These are phyloP conservation scores for Leccinum subgranulosum DNA, from an alignment of 768 basidiomycete genomes.

Conservation along the genomic window DNA sequence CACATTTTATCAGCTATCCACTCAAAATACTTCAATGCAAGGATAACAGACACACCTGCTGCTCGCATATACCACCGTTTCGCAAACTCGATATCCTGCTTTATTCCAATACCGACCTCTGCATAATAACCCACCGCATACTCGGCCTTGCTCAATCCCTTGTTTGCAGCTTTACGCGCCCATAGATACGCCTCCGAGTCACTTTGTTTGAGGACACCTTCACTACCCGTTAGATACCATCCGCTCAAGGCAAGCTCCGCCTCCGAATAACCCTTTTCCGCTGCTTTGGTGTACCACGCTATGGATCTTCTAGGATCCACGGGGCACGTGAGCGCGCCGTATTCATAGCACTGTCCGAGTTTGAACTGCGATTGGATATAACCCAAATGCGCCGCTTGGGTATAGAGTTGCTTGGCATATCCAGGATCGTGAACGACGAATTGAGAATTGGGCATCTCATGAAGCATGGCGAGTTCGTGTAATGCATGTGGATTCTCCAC, in stretches of 20 bases:
- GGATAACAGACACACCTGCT: slow-evolving; percentile 63
- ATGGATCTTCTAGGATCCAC: slow-evolving; percentile 93
- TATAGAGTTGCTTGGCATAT: slow-evolving; percentile 82
- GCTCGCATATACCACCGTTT: slow-evolving; percentile 99
- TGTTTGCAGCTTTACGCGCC: slow-evolving; percentile 95
- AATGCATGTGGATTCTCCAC: slow-evolving; percentile 97
- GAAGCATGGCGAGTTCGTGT: slow-evolving; percentile 87
- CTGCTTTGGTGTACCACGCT: slow-evolving; percentile 98
- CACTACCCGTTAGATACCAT: slow-evolving; percentile 96
- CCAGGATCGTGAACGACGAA: slow-evolving; percentile 76
- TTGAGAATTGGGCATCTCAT: slow-evolving; percentile 66
- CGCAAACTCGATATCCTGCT: slow-evolving; percentile 92
- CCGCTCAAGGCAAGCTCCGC: slow-evolving; percentile 95
- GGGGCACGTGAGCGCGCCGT: slow-evolving; percentile 82
- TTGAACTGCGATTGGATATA: slow-evolving; percentile 95
- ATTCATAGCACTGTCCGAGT: slow-evolving; percentile 94
- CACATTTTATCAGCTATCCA: background rate
- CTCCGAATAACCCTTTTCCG: slow-evolving; percentile 93
- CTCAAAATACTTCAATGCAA: background rate
- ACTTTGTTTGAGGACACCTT: slow-evolving; percentile 94
- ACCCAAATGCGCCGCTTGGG: slow-evolving; percentile 88
- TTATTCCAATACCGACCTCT: slow-evolving; percentile 96
- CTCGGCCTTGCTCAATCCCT: slow-evolving; percentile 94
- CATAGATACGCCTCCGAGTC: slow-evolving; percentile 99
- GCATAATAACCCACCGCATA: slow-evolving; percentile 99